These are phyloP conservation scores for Ogataea hybrid DNA, from an alignment of 1,139 yeast genomes.

Conservation along the genomic window DNA sequence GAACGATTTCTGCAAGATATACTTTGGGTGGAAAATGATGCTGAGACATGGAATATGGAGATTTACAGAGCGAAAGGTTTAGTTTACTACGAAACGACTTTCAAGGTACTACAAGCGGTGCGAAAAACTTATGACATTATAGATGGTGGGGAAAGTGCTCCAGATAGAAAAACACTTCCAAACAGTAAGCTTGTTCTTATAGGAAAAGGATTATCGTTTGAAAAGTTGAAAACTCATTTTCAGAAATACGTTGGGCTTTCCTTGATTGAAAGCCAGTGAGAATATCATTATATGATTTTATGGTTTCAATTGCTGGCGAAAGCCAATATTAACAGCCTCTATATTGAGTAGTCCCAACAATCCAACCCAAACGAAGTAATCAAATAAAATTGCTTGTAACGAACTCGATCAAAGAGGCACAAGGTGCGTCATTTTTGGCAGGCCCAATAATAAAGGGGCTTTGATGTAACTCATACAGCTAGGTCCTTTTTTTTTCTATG, in stretches of 20 bases:
- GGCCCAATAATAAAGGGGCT: too few relatives aligned
- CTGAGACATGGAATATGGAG: constrained; percentile 44
- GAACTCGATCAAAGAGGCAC: too few relatives aligned
- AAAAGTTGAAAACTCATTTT: constrained; percentile 10
- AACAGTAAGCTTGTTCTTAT: constrained; percentile 70
- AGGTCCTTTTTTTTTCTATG: constrained; percentile 15
- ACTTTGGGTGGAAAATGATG: constrained; percentile 57
- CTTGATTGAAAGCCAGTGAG: background rate
- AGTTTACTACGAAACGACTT: constrained; percentile 40
- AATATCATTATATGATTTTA: too few relatives aligned
- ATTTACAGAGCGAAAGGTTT: constrained; percentile 84
- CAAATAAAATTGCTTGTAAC: too few relatives aligned
- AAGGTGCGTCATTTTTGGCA: too few relatives aligned
- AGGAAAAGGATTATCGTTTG: constrained; percentile 57
- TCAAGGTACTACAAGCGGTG: constrained; percentile 88
- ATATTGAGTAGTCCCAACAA: too few relatives aligned
- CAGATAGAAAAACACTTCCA: constrained; percentile 30
- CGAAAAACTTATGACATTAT: constrained; percentile 86
- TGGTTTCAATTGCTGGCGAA: too few relatives aligned
- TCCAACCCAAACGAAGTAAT: too few relatives aligned
- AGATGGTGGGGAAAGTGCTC: constrained; percentile 40
- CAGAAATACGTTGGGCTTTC: background rate
- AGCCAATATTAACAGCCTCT: too few relatives aligned
- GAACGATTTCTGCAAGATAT: constrained; percentile 64
- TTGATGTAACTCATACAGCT: constrained; percentile 7